Evolutionary conservation across 2,329 filamentous ascomycete genomes (phyloP).

Genomic region (Diplodia scrobiculata): DNA sequence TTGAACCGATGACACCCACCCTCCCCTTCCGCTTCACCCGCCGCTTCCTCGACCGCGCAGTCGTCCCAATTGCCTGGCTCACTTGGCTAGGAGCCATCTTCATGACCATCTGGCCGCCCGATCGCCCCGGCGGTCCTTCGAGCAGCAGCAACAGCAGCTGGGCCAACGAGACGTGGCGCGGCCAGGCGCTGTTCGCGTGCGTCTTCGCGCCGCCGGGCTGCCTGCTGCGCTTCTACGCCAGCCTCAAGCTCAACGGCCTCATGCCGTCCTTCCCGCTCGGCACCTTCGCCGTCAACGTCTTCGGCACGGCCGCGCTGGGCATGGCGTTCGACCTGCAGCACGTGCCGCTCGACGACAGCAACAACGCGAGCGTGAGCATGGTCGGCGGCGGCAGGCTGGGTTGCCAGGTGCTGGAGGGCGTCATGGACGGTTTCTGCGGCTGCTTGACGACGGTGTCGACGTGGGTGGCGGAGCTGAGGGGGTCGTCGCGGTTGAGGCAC

Average conservation of each 20-base stretch:
- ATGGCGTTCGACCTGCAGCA: constrained; percentile 80
- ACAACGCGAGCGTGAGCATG: constrained; percentile 46
- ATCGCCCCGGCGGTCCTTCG: constrained; percentile 43
- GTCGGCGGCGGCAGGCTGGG: constrained; percentile 47
- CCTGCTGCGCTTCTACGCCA: constrained; percentile 71
- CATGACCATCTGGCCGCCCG: constrained; percentile 70
- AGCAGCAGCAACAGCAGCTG: constrained; percentile 33
- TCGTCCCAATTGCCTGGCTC: constrained; percentile 67
- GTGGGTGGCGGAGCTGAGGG: constrained; percentile 51
- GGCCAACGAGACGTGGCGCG: constrained; percentile 67
- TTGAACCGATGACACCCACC: constrained; percentile 62
- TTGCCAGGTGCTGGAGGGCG: constrained; percentile 52
- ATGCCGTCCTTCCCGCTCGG: constrained; percentile 74
- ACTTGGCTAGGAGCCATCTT: constrained; percentile 78
- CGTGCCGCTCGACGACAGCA: constrained; percentile 44
- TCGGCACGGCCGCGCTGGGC: constrained; percentile 73
- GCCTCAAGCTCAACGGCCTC: constrained; percentile 69
- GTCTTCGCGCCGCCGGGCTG: constrained; percentile 83
- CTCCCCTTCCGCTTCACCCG: constrained; percentile 62
- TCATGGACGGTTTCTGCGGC: constrained; percentile 54
- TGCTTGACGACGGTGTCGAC: constrained; percentile 53
- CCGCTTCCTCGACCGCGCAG: constrained; percentile 63
- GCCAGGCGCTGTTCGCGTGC: constrained; percentile 71
- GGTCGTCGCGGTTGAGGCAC: constrained; percentile 47
- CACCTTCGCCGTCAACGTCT: constrained; percentile 79